Evolutionary conservation across 2,329 filamentous ascomycete species (phyloP).

Genomic region (Claviceps fusiformis): DNA sequence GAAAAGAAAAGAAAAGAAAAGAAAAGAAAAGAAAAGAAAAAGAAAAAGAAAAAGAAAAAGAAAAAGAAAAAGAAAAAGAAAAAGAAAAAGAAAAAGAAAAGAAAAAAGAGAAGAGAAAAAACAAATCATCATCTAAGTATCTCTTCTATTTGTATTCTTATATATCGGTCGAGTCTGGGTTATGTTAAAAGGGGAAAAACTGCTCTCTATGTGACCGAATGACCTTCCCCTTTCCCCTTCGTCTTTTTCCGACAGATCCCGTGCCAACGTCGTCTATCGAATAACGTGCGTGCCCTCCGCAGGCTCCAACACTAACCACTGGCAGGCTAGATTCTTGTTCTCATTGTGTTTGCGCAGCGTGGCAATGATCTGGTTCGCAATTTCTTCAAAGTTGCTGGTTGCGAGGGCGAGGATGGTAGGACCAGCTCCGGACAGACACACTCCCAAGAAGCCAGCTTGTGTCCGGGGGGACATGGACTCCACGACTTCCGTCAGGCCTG

Average conservation of each 20-base stretch:
- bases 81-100: no score
- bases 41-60: no score
- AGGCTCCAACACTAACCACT: conserved; percentile 79
- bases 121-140: no score
- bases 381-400: conserved; percentile 76
- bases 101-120: no score
- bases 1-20: no score
- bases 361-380: conserved; percentile 65
- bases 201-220: not conserved
- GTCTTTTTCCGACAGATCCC: not conserved
- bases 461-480: conserved; percentile 78
- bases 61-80: no score
- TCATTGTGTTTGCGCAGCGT: conserved; percentile 50
- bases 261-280: conserved; percentile 14
- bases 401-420: conserved; percentile 90
- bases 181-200: no score
- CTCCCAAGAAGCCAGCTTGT: conserved; percentile 79
- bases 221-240: not conserved
- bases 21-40: no score
- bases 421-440: conserved; percentile 88
- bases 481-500: conserved; percentile 80
- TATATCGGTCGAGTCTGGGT: no score
- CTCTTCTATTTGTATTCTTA: no score
- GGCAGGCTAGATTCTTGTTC: conserved; percentile 57
- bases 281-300: conserved; percentile 54